Percentiles rank a stretch among this genome's conserved stretches.
phyloP scores from a whole-genome alignment of 768 basidiomycete species.

The Leccinum variicolor region DNA sequence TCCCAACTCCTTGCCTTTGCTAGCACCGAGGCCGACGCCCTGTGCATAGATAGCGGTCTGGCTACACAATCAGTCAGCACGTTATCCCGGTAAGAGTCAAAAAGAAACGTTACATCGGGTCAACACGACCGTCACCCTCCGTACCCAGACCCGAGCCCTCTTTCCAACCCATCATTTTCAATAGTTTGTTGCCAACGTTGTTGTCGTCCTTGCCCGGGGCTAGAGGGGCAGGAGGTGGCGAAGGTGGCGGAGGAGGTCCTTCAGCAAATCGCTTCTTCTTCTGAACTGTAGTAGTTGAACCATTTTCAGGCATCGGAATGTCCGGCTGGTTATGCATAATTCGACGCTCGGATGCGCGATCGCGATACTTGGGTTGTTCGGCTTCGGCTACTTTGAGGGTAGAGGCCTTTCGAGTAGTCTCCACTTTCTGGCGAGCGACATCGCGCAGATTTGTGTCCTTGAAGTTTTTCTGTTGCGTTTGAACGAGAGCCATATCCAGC shows the following conservation, averaged over 20 bases:
- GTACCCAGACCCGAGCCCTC: slow-evolving; percentile 85
- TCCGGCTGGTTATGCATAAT: slow-evolving; percentile 92
- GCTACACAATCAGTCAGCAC: slow-evolving; percentile 36
- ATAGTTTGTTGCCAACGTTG: slow-evolving; percentile 88
- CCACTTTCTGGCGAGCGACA: slow-evolving; percentile 65
- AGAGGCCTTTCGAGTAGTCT: slow-evolving; percentile 39
- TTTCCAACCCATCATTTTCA: slow-evolving; percentile 99
- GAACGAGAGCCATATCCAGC: slow-evolving; percentile 1
- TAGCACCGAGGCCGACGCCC: slow-evolving; percentile 89
- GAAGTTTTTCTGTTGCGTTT: slow-evolving; percentile 71
- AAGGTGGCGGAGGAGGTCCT: slow-evolving; percentile 57
- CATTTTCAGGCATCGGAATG: slow-evolving; percentile 59
- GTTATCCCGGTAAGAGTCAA: neutral
- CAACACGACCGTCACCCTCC: slow-evolving; percentile 78
- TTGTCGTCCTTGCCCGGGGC: slow-evolving; percentile 76
- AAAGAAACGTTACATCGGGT: slow-evolving; percentile 63
- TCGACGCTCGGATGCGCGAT: slow-evolving; percentile 90
- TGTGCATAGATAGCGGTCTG: slow-evolving; percentile 83
- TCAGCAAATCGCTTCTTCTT: slow-evolving; percentile 47
- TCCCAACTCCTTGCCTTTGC: slow-evolving; percentile 80
- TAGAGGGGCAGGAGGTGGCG: slow-evolving; percentile 58
- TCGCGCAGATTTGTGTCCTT: slow-evolving; percentile 71
- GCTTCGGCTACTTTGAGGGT: slow-evolving; percentile 25
- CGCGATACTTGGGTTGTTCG: slow-evolving; percentile 84
- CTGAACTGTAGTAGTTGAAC: slow-evolving; percentile 19